Base-by-base conservation (phyloP, 2,329 filamentous ascomycete species). In the Ophiocordyceps camponoti-leonardi region DNA sequence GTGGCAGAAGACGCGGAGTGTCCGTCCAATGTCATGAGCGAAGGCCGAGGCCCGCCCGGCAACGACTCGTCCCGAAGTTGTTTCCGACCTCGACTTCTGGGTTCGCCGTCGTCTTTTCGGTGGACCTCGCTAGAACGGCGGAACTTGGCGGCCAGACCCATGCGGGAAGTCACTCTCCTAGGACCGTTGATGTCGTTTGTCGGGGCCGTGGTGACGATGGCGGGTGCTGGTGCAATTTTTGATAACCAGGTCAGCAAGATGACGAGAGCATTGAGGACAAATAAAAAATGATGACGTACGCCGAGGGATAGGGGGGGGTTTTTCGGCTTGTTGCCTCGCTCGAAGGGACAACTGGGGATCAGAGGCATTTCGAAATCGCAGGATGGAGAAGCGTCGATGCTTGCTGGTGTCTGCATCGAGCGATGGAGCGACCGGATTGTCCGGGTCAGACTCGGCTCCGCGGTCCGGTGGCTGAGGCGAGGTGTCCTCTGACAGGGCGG, bases 141-240 rank as follows among this genome's bases (percentile, higher is more conserved):
- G 45, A 74, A 65, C 33, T 69, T 70, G 45, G 67, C 63, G 22
- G 71, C 66, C 19, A 79, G 62, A 53, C 67, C 72, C 49, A 77
- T 66, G 39, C 75, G 68, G 30, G 74, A 71, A 39, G 68, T 61
- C 51, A 73, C 77, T 58, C 74, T 79, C 43, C 68, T 72, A 49
- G 69, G 59, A 44, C 59, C 53, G 33, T 68, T 68, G 19, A 77
- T 58, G 44, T 83, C 75, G 52, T 79, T 74, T 10, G 87, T 92
- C 11, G 92, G 88, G 16, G 88, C 85, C 12, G 90, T 96, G 44
- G 84, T 94, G 61, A 96, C 92, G 58, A 96, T 96, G 53, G 76
- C 69, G 43, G 77, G 77, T 50, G 77, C 77, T 81, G 54, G 35
- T 3, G 11, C 18, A 19, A 42, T 40, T 26, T n/a, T 22, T 42